These are phyloP conservation scores for Aspergillus transmontanensis DNA, from an alignment of 2,329 filamentous ascomycete species.

Conservation along the genomic window DNA sequence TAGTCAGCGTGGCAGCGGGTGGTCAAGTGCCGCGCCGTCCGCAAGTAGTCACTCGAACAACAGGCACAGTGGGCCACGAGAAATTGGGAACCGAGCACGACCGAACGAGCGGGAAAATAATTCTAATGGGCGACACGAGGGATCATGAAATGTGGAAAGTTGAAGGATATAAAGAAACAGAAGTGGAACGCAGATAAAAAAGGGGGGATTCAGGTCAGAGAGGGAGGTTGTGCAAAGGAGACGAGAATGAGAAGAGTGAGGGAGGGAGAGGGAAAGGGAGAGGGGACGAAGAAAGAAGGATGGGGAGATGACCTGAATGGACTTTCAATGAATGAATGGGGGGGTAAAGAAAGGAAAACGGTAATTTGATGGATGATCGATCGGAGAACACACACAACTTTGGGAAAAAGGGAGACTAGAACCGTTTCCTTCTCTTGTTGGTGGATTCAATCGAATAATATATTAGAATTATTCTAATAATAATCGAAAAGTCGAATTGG, in stretches of 20 bases:
- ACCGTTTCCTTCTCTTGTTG: background rate
- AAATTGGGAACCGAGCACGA: background rate
- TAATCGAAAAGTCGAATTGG: background rate
- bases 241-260: background rate
- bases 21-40: slow-evolving; percentile 22
- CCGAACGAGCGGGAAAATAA: slow-evolving; percentile 7
- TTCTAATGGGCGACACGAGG: slow-evolving; percentile 10
- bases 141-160: background rate
- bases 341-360: background rate
- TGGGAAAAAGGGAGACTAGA: background rate
- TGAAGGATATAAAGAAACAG: slow-evolving; percentile 1
- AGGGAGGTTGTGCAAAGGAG: slow-evolving; percentile 4
- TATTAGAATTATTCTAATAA: slow-evolving; percentile 1
- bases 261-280: slow-evolving; percentile 3
- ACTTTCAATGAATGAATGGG: background rate
- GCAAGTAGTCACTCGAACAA: slow-evolving; percentile 7
- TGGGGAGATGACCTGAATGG: slow-evolving; percentile 1
- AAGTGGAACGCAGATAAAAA: slow-evolving; percentile 13
- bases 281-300: slow-evolving; percentile 9
- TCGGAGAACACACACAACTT: slow-evolving; percentile 1
- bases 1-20: slow-evolving; percentile 21
- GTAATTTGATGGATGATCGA: slow-evolving; percentile 5
- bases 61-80: slow-evolving; percentile 13
- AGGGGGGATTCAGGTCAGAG: background rate
- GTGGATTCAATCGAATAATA: background rate